Evolutionary conservation across 2,329 filamentous ascomycete species (phyloP).

Genomic region (Epicoccum sorghinum): DNA sequence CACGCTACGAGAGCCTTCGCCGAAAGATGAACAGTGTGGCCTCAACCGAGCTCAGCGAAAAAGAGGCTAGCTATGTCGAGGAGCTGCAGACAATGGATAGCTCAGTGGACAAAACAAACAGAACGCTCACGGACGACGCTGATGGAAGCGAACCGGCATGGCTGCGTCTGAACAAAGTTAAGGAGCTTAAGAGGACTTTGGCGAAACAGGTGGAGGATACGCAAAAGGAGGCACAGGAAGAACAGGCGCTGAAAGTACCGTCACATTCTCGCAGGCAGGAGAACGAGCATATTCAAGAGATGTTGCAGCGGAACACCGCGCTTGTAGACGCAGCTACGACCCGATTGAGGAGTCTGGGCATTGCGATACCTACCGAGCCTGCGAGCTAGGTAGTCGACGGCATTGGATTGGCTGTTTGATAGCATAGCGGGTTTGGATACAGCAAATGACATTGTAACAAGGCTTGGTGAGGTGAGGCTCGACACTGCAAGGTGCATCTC

Average conservation of each 20-base stretch:
- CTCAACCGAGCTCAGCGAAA: constrained; percentile 65
- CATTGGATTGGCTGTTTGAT: neutral
- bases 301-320: constrained; percentile 41
- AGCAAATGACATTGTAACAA: neutral
- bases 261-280: constrained; percentile 43
- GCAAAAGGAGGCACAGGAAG: constrained; percentile 22
- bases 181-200: constrained; percentile 60
- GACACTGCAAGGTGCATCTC: no score
- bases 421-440: neutral
- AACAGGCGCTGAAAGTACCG: constrained; percentile 36
- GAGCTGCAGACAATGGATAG: constrained; percentile 57
- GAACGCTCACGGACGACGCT: constrained; percentile 39
- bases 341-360: constrained; percentile 36
- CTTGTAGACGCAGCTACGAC: constrained; percentile 42
- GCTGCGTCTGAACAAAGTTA: constrained; percentile 64
- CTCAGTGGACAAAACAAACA: constrained; percentile 43
- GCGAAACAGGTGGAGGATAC: constrained; percentile 33
- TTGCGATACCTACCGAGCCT: constrained; percentile 27
- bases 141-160: constrained; percentile 49
- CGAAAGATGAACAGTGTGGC: constrained; percentile 56
- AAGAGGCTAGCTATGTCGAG: constrained; percentile 65
- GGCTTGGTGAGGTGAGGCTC: no score
- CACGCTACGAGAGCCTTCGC: constrained; percentile 66
- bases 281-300: constrained; percentile 40
- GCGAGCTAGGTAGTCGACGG: neutral